A percentile compares a stretch with the other conserved stretches of the same genome.
These are phyloP conservation scores for Tricholoma matsutake DNA, from an alignment of 768 basidiomycete genomes.

Conservation along the genomic window DNA sequence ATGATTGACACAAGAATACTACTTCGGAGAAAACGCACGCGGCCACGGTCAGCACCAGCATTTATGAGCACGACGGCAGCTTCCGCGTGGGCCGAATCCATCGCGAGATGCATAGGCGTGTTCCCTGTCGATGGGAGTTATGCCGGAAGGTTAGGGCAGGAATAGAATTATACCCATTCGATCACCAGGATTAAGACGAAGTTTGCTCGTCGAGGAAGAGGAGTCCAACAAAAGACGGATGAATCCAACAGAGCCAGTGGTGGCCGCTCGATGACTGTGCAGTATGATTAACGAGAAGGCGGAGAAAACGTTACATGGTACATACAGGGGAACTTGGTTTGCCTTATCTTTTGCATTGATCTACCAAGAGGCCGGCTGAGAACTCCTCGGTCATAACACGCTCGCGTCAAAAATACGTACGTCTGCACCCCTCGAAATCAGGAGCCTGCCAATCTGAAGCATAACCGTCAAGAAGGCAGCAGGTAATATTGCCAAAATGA, in stretches of 20 bases:
- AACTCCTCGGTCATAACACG: slow-evolving; percentile 29
- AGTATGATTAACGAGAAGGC: slow-evolving; percentile 18
- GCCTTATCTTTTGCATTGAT: slow-evolving; percentile 94
- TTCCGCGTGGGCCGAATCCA: slow-evolving; percentile 94
- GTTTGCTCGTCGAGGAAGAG: slow-evolving; percentile 70
- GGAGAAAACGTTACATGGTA: slow-evolving; percentile 15
- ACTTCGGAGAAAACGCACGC: slow-evolving; percentile 50
- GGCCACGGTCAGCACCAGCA: slow-evolving; percentile 88
- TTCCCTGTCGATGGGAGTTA: slow-evolving; percentile 56
- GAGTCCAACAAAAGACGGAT: slow-evolving; percentile 82
- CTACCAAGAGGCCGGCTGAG: slow-evolving; percentile 43
- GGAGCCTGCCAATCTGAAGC: slow-evolving; percentile 77
- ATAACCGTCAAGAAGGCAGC: slow-evolving; percentile 26
- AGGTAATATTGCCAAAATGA: slow-evolving; percentile 22
- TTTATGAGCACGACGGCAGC: slow-evolving; percentile 89
- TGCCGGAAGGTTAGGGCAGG: slow-evolving; percentile 6
- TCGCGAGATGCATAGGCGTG: slow-evolving; percentile 93
- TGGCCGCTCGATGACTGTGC: slow-evolving; percentile 88
- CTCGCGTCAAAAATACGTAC: slow-evolving; percentile 50
- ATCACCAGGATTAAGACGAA: slow-evolving; percentile 84
- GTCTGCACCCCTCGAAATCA: slow-evolving; percentile 88
- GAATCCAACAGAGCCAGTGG: slow-evolving; percentile 91
- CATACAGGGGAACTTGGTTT: slow-evolving; percentile 87
- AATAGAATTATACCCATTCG: slow-evolving; percentile 53
- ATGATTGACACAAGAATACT: slow-evolving; percentile 12